Conservation (phyloP, 176 grass and related monocot species). For the Paspalum notatum region DNA sequence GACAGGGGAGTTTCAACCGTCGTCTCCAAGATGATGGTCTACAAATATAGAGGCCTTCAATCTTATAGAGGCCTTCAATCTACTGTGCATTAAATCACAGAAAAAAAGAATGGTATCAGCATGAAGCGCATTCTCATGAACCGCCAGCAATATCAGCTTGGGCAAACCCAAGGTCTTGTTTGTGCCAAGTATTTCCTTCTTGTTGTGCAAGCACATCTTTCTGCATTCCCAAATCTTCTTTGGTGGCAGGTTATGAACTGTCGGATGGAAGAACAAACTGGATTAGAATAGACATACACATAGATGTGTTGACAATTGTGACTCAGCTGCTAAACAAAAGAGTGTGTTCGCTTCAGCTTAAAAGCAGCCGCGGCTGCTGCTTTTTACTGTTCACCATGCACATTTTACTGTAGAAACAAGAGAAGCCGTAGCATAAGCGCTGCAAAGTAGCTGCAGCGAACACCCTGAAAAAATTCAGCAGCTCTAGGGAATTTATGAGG, state of each 20-base stretch:
- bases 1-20: constrained; percentile 43
- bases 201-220: constrained; percentile 68
- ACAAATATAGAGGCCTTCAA: constrained; percentile 26
- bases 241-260: constrained; percentile 21
- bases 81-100: constrained; percentile 27
- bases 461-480: constrained; percentile 1
- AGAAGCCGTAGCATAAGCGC: no score
- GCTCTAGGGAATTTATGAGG: background rate
- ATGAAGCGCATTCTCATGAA: constrained; percentile 38
- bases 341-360: no score
- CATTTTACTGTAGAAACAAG: no score
- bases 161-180: constrained; percentile 36
- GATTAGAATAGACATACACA: constrained; percentile 7
- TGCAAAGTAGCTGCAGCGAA: no score
- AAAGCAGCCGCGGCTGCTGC: no score
- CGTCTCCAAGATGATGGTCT: constrained; percentile 49
- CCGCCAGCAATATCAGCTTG: constrained; percentile 31
- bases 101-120: constrained; percentile 19
- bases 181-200: constrained; percentile 24
- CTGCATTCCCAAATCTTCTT: constrained; percentile 61
- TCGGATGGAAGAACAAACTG: constrained; percentile 10
- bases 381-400: no score
- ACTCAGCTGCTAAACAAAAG: background rate
- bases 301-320: background rate
- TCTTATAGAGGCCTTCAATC: constrained; percentile 37